Base-by-base conservation (phyloP, 2,329 filamentous ascomycete species). In the Endothia cerciana region DNA sequence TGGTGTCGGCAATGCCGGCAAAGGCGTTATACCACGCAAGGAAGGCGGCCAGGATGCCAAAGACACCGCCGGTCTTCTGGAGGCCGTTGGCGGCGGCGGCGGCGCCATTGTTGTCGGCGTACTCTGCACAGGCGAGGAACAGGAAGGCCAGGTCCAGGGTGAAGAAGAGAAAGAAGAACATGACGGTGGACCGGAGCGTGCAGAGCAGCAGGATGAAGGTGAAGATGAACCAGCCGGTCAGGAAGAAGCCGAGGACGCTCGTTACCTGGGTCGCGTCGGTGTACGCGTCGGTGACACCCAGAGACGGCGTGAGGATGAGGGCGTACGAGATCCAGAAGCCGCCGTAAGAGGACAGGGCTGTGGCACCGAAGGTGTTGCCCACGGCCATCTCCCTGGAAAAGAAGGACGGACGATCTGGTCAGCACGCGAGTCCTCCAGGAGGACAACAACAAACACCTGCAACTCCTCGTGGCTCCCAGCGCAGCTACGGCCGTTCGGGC, bases 341-440 rank as follows among this genome's bases (percentile, higher is more conserved):
- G 72, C 92, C 91, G 74, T 92, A 94, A 0, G 91, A 94, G 11
- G 90, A 91, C 65, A 94, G 80, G 25, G 91, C 91, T 30, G 91
- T 94, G 62, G 91, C 91, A 83, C 91, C 91, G 71, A 94, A 94
- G 13, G 92, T 94, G 83, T 94, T 94, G 65, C 91, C 91, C n/a
- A 92, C 84, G 43, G 91, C 91, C 87, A 94, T 92, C 81, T 94
- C 91, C 91, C 90, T 92, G 69, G 5, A 41, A 36, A n/a, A 72
- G 36, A 72, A 69, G 3, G 55, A 56, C 69, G 2, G 51, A 56
- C 60, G 55, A 47, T 28, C 36, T 40, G 22, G 59, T 64, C 47
- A 63, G 61, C 63, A 38, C 7, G 8, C 7, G 10, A 28, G 17
- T 57, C 28, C 25, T 28, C 15, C 10, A 15, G 15, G n/a, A n/a